Percentiles rank a stretch among this genome's conserved stretches.
Conservation (phyloP, 139 green algal species). For the Astrephomene gubernaculifera region DNA sequence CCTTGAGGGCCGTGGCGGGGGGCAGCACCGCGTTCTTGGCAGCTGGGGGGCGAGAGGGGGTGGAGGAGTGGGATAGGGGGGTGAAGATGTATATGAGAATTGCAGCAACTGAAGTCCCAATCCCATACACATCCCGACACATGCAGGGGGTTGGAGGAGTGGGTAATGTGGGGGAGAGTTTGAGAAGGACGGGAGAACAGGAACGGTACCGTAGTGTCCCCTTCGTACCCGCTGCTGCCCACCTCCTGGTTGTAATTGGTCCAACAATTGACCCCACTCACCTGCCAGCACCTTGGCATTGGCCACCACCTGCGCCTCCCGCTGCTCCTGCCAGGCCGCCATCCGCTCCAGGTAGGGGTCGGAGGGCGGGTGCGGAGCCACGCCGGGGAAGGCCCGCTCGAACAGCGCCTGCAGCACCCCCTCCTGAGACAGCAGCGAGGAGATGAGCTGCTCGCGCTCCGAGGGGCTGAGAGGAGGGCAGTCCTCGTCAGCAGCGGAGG, state of each 20-base stretch:
- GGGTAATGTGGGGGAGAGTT: too few relatives aligned
- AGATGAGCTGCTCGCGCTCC: constrained; percentile 23
- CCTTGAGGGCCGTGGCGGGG: constrained; percentile 23
- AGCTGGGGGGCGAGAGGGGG: neutral
- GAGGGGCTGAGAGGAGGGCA: neutral
- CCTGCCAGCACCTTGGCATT: constrained; percentile 37
- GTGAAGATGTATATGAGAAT: too few relatives aligned
- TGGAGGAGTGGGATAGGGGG: too few relatives aligned
- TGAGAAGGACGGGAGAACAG: neutral
- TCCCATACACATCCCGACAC: too few relatives aligned
- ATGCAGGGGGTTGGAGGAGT: too few relatives aligned
- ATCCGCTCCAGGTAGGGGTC: constrained; percentile 43
- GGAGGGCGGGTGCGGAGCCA: constrained; percentile 34
- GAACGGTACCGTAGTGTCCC: neutral
- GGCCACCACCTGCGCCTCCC: constrained; percentile 44
- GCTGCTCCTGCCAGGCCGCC: constrained; percentile 35
- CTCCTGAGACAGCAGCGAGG: constrained; percentile 21
- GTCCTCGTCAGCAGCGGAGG: neutral
- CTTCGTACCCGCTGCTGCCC: neutral
- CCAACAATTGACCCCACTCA: too few relatives aligned
- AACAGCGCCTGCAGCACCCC: constrained; percentile 39
- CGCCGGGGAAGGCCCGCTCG: constrained; percentile 44
- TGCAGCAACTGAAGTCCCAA: too few relatives aligned
- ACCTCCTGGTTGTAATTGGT: neutral
- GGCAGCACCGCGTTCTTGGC: constrained; percentile 15